These are phyloP conservation scores for Magnusiomyces paraingens DNA, from an alignment of 1,139 yeast species.

Conservation along the genomic window DNA sequence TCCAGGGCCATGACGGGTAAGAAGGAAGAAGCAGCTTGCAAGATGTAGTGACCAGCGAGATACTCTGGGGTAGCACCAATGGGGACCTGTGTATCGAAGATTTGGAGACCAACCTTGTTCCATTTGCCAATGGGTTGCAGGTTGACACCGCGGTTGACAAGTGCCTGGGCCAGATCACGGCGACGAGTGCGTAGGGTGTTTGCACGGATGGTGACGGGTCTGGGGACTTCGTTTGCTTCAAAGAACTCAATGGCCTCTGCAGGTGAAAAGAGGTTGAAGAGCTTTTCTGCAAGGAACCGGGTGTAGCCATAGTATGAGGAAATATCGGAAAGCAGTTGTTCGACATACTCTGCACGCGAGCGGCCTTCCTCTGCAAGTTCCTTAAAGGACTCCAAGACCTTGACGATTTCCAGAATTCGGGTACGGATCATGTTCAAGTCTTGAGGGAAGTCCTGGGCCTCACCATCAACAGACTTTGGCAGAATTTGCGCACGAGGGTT, in stretches of 20 bases:
- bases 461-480: slow-evolving; percentile 54
- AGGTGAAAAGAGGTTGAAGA: slow-evolving; percentile 85
- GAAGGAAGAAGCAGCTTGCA: slow-evolving; percentile 98
- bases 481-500: slow-evolving; percentile 31
- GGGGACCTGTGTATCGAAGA: slow-evolving; percentile 97
- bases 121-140: slow-evolving; percentile 95
- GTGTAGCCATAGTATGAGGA: slow-evolving; percentile 95
- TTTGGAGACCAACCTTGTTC: slow-evolving; percentile 97
- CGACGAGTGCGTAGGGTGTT: slow-evolving; percentile 92
- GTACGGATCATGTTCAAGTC: slow-evolving; percentile 82
- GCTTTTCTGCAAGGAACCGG: slow-evolving; percentile 87
- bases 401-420: slow-evolving; percentile 90
- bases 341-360: slow-evolving; percentile 16
- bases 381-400: slow-evolving; percentile 90
- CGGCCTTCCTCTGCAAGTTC: slow-evolving; percentile 66
- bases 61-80: slow-evolving; percentile 99
- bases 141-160: slow-evolving; percentile 95
- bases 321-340: slow-evolving; percentile 35
- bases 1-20: slow-evolving; percentile 96
- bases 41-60: slow-evolving; percentile 92
- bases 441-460: slow-evolving; percentile 50
- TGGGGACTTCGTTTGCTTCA: slow-evolving; percentile 94
- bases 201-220: slow-evolving; percentile 95
- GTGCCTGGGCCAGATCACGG: slow-evolving; percentile 89
- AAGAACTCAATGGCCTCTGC: slow-evolving; percentile 97